These are phyloP conservation scores for Alternaria sp. DNA, from an alignment of 2,329 filamentous ascomycete genomes.

Conservation along the genomic window DNA sequence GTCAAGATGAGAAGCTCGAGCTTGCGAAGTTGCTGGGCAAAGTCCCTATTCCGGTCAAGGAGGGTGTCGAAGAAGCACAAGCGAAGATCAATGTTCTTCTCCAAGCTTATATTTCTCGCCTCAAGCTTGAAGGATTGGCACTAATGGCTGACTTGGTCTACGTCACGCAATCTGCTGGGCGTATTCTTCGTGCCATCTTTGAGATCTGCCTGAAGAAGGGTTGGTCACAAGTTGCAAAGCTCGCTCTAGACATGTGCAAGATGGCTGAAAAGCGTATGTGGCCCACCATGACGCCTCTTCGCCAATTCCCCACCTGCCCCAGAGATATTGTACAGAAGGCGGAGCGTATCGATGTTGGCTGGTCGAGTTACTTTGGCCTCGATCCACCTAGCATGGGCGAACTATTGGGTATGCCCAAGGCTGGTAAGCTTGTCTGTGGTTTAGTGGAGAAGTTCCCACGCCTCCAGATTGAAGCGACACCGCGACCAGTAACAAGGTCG, in stretches of 20 bases:
- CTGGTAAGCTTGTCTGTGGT: conserved; percentile 83
- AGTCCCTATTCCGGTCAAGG: conserved; percentile 96
- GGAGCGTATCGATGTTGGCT: conserved; percentile 93
- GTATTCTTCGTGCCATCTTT: conserved; percentile 94
- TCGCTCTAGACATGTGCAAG: conserved; percentile 93
- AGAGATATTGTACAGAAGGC: conserved; percentile 89
- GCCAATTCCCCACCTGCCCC: conserved; percentile 83
- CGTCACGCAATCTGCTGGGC: conserved; percentile 95
- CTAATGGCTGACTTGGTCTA: conserved; percentile 99
- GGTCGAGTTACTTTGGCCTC: conserved; percentile 93
- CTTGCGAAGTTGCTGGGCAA: conserved; percentile 87
- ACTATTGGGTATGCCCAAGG: conserved; percentile 87
- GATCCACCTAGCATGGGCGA: conserved; percentile 97
- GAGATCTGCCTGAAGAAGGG: conserved; percentile 98
- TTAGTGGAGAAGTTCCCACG: conserved; percentile 93
- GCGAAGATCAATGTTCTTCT: conserved; percentile 98
- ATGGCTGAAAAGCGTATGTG: conserved; percentile 99
- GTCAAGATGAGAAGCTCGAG: conserved; percentile 97
- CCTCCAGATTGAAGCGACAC: conserved; percentile 89
- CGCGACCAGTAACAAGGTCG: conserved; percentile 93
- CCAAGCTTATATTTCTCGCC: conserved; percentile 93
- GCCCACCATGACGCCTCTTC: conserved; percentile 96
- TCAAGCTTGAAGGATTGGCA: conserved; percentile 92
- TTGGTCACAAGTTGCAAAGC: conserved; percentile 92
- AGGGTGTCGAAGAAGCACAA: conserved; percentile 94